Base-by-base conservation (phyloP, 208 protist genomes). In the Naegleria lovaniensis region DNA sequence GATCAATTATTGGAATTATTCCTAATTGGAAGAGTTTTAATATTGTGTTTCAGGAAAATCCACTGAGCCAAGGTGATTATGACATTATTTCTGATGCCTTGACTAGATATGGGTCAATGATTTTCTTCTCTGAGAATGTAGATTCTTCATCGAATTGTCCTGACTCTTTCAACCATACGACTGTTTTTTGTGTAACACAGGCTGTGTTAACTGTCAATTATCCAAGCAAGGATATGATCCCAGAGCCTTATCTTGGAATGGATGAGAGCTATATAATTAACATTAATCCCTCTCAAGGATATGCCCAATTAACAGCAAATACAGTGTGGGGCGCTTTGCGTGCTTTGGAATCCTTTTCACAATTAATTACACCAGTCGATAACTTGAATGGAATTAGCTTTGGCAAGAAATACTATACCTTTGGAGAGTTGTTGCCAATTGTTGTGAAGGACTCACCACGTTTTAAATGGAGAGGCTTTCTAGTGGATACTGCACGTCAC, bases 401-500 rank as follows among this genome's bases (percentile, higher is more conserved):
- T 79, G 36, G 11, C 33, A 11, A 76, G 33, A 15, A 43, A n/a
- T 79, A 43, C n/a, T 59, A 41, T 40, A 33, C 7, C 36, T 13
- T 38, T 16, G 5, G 9, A 51, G 29, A 48, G 29, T 67, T 19
- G 0, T 29, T 76, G 38, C 51, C 43, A 43, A 38, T 89, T 29
- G 9, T 29, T 43, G 94, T 95, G 13, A 16, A 19, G 6, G 94
- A 95, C 52, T 29, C 15, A 29, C 94, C 94, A 59, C 43, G 93
- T 48, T 95, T 94, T n/a, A 6, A 13, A 59, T 94, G 93, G 92
- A 90, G 94, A 83, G 94, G 94, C n/a, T 88, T 95, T 4, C 90
- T 95, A 91, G 48, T 95, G 67, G 94, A 95, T 83, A 94, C 90
- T 29, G 67, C 94, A 15, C 36, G 94, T 41, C 94, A 95, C 79